Base-by-base conservation (phyloP, 768 basidiomycete species). In the Saitozyma sp. region DNA sequence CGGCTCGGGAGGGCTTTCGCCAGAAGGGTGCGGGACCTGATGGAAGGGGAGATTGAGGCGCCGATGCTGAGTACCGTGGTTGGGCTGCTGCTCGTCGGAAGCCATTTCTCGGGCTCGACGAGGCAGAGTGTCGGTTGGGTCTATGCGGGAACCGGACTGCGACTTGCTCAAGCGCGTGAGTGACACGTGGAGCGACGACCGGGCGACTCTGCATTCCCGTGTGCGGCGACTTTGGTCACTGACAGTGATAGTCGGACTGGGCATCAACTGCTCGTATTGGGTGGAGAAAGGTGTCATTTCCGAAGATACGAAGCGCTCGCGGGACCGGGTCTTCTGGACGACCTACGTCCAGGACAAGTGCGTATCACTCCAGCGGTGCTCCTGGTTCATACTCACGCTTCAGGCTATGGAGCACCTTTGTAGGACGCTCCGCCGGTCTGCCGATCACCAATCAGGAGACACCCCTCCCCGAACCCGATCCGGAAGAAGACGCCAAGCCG, bases 81-180 rank as follows among this genome's bases (percentile, higher is more conserved):
- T 9, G 82, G 76, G 40, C 67, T 84, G 19, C 75, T 79, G 1
- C 72, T 81, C 52, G 62, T 83, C 14, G 78, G 82, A 5, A 78
- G 74, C 49, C 83, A 81, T 67, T 78, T 83, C 61, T 80, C 79
- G n/a, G 66, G 76, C 0, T 59, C 71, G 7, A 81, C 80, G 8
- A 81, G 82, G 54, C 82, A 82, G 66, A 81, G 79, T 14, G 65
- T 83, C 9, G 83, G 82, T 0, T 84, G 81, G 66, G 68, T 83
- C 50, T 83, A 82, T 60, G 82, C 83, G 54, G 82, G 83, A 69
- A 70, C 72, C 59, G 76, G 73, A 8, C 37, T 73, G 19, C 29
- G 75, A 20, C 62, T 63, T 38, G 71, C 68, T 14, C 50, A 71
- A 43, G 67, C 73, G 51, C 54, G 75, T 77, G 64, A 66, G 75